Conservation (phyloP, 2,329 filamentous ascomycete genomes). For the Monascus ruber region DNA sequence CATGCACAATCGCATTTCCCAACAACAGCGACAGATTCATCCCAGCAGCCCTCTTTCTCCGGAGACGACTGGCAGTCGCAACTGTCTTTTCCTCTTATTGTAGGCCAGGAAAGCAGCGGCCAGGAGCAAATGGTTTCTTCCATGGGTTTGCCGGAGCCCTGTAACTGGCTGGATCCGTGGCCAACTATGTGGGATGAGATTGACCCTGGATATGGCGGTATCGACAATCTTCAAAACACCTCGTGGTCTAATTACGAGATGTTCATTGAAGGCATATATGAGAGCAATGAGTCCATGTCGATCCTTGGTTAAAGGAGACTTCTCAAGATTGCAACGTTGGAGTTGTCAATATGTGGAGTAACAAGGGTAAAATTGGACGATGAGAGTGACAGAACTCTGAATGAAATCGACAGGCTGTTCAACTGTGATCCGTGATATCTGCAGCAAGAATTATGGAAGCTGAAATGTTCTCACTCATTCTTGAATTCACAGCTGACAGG, state of each 20-base stretch:
- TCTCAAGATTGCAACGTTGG: no score
- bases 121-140: background rate
- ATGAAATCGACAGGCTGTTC: no score
- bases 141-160: constrained; percentile 1
- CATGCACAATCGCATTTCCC: background rate
- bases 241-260: constrained; percentile 18
- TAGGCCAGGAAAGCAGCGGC: no score
- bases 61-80: constrained; percentile 1
- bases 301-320: no score
- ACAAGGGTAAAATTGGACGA: no score
- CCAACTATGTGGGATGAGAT: constrained; percentile 16
- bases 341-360: no score
- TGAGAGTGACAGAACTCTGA: no score
- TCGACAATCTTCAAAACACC: background rate
- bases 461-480: no score
- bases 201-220: constrained; percentile 6
- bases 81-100: background rate
- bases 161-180: constrained; percentile 5
- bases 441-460: no score
- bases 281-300: constrained; percentile 10
- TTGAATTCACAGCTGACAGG: no score
- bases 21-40: no score
- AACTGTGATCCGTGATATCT: no score
- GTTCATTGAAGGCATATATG: constrained; percentile 17
- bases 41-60: background rate